phyloP scores from a whole-genome alignment of 345 rosid species.

The Tarenaya hassleriana region DNA sequence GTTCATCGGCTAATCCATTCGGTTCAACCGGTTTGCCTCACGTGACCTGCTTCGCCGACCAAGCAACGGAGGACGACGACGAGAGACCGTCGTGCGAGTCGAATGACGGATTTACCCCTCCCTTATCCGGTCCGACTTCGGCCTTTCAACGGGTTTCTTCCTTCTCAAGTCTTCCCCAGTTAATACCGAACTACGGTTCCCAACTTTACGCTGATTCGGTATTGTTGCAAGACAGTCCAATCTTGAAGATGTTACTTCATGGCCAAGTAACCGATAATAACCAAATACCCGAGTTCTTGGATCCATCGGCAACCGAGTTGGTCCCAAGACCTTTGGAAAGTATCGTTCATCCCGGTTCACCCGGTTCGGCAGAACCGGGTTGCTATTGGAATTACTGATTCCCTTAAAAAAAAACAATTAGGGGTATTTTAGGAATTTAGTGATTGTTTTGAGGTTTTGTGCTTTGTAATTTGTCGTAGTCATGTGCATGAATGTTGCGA shows the following conservation, averaged over 20 bases:
- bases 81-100: slow-evolving; percentile 30
- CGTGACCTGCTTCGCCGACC: slow-evolving; percentile 95
- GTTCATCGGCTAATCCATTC: slow-evolving; percentile 25
- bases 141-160: slow-evolving; percentile 25
- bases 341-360: no score
- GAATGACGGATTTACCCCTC: slow-evolving; percentile 26
- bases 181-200: slow-evolving; percentile 29
- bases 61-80: slow-evolving; percentile 33
- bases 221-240: slow-evolving; percentile 43
- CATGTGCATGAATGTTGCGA: no score
- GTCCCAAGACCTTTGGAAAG: slow-evolving; percentile 30
- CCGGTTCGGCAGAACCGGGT: slow-evolving; percentile 33
- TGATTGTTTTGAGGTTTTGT: slow-evolving; percentile 11
- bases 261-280: slow-evolving; percentile 25
- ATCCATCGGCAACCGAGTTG: slow-evolving; percentile 12
- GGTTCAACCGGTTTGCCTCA: slow-evolving; percentile 40
- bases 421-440: slow-evolving; percentile 2
- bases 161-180: slow-evolving; percentile 23
- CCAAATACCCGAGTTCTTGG: slow-evolving; percentile 26
- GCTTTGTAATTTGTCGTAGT: slow-evolving; percentile 2
- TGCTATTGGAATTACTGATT: slow-evolving; percentile 47
- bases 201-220: slow-evolving; percentile 39
- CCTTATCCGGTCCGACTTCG: slow-evolving; percentile 30
- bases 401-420: not conserved
- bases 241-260: slow-evolving; percentile 45